Evolutionary conservation across 108 stramenopile genomes (phyloP).

Genomic region (Cyclotella baltica): DNA sequence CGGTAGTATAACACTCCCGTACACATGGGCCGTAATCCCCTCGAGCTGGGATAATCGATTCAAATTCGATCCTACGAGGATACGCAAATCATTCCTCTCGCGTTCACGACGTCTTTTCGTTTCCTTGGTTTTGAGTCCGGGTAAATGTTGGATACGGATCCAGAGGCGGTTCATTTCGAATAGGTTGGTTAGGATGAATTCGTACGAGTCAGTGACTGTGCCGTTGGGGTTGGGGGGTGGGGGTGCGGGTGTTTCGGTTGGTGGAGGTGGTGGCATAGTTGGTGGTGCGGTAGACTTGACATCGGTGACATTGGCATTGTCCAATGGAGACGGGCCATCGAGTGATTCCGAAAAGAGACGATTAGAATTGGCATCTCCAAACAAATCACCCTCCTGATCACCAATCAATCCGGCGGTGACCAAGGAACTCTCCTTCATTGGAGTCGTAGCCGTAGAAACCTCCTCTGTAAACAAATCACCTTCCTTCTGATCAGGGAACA

Average conservation of each 20-base stretch:
- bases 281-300: conserved; percentile 2
- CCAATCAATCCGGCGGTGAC: conserved; percentile 4
- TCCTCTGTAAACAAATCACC: conserved; percentile 2
- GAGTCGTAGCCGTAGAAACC: conserved; percentile 9
- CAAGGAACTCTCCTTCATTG: conserved; percentile 3
- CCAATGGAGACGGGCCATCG: conserved; percentile 4
- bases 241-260: conserved; percentile 5
- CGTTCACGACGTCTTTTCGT: conserved; percentile 91
- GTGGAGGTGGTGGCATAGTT: conserved; percentile 13
- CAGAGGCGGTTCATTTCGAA: conserved; percentile 98
- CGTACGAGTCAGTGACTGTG: conserved; percentile 91
- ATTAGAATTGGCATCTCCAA: not conserved
- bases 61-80: conserved; percentile 97
- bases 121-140: conserved; percentile 82
- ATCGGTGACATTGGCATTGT: too few species aligned
- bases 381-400: conserved; percentile 12
- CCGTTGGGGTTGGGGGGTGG: conserved; percentile 34
- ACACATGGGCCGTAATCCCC: conserved; percentile 87
- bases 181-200: conserved; percentile 95
- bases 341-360: conserved; percentile 21
- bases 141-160: conserved; percentile 97
- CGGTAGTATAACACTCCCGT: conserved; percentile 86
- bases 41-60: conserved; percentile 94
- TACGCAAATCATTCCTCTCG: conserved; percentile 96
- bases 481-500: conserved; percentile 9